Evolutionary conservation across 768 basidiomycete genomes (phyloP).

Genomic region (Boletus fagicola): DNA sequence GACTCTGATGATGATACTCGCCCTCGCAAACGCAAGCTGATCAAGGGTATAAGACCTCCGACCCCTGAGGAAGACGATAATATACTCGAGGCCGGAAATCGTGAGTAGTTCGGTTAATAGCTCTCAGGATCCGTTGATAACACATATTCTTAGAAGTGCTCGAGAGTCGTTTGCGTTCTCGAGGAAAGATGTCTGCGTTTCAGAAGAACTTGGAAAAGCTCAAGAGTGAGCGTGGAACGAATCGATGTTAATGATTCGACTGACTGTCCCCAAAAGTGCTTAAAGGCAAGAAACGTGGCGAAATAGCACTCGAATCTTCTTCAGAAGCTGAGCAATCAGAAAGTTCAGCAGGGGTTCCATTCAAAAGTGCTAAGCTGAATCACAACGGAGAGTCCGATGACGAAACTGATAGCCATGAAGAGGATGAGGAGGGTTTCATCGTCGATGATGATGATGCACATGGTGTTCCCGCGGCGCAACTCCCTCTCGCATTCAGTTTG

Average conservation of each 20-base stretch:
- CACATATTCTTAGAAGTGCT: constrained; percentile 50
- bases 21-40: constrained; percentile 40
- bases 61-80: constrained; percentile 45
- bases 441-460: constrained; percentile 66
- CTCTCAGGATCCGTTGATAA: neutral
- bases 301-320: constrained; percentile 30
- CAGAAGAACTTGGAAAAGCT: constrained; percentile 64
- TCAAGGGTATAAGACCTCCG: constrained; percentile 43
- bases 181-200: constrained; percentile 58
- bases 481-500: constrained; percentile 84
- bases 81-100: constrained; percentile 47
- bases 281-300: constrained; percentile 46
- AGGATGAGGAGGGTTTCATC: constrained; percentile 43
- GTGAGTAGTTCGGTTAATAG: constrained; percentile 36
- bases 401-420: constrained; percentile 25
- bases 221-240: constrained; percentile 45
- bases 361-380: constrained; percentile 48
- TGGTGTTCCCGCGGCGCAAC: constrained; percentile 37
- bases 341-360: constrained; percentile 31
- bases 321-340: constrained; percentile 35
- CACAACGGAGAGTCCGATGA: constrained; percentile 38
- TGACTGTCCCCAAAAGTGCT: constrained; percentile 10
- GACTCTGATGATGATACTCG: constrained; percentile 38
- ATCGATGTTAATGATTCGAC: neutral
- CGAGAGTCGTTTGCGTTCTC: constrained; percentile 57